Percentiles rank a stretch among this genome's conserved stretches.
Conservation (phyloP, 495 filamentous ascomycete species). For the Filosporella fistucella region DNA sequence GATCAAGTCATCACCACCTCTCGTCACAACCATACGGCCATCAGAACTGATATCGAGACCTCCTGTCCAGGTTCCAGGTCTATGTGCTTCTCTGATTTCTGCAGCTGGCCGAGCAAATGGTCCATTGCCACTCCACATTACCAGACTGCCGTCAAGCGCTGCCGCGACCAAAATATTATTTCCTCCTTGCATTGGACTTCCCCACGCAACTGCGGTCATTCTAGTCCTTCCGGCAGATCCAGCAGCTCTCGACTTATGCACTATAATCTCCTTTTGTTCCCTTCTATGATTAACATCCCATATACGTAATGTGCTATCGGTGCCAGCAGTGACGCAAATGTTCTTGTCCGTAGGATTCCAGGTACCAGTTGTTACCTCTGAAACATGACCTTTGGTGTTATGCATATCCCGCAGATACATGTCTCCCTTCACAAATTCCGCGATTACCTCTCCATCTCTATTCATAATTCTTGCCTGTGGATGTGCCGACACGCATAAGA, state of each 20-base stretch:
- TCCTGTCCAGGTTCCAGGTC: slow-evolving; percentile 81
- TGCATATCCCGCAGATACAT: slow-evolving; percentile 97
- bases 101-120: slow-evolving; percentile 81
- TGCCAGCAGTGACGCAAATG: slow-evolving; percentile 81
- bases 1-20: slow-evolving; percentile 80
- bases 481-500: slow-evolving; percentile 81
- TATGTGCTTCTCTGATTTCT: slow-evolving; percentile 84
- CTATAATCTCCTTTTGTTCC: slow-evolving; percentile 86
- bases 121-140: slow-evolving; percentile 89
- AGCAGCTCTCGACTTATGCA: slow-evolving; percentile 82
- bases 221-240: slow-evolving; percentile 87
- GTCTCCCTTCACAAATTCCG: slow-evolving; percentile 92
- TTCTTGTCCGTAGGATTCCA: slow-evolving; percentile 86
- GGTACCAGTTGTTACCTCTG: slow-evolving; percentile 78
- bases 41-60: slow-evolving; percentile 90
- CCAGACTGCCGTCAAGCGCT: slow-evolving; percentile 82
- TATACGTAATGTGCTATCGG: slow-evolving; percentile 90
- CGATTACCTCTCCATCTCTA: slow-evolving; percentile 78
- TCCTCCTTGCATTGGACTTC: slow-evolving; percentile 68
- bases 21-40: slow-evolving; percentile 80
- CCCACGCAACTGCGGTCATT: slow-evolving; percentile 93
- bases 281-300: slow-evolving; percentile 91
- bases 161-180: slow-evolving; percentile 78
- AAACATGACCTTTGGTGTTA: slow-evolving; percentile 93
- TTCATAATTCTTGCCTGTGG: slow-evolving; percentile 85